Evolutionary conservation across 2,329 filamentous ascomycete genomes (phyloP).

Genomic region (Paracoccidioides lutzii): DNA sequence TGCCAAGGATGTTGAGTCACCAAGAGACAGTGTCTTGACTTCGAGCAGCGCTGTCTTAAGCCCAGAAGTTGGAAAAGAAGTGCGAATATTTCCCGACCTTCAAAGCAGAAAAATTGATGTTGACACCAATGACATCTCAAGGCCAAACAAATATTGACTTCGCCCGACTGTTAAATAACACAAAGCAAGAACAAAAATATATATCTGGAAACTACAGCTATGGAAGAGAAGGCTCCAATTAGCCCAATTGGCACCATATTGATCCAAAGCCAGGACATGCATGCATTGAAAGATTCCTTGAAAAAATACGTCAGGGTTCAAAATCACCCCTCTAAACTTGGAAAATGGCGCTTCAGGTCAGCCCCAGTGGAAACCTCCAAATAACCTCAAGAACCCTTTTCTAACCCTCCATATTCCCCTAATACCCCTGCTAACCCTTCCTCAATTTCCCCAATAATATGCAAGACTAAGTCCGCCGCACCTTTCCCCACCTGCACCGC

Average conservation of each 20-base stretch:
- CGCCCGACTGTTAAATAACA: neutral
- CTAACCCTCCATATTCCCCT: neutral
- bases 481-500: slow-evolving; percentile 5
- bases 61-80: too few species aligned
- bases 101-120: too few species aligned
- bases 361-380: neutral
- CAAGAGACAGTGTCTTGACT: neutral
- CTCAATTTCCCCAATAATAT: slow-evolving; percentile 9
- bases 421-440: neutral
- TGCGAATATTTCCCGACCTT: too few species aligned
- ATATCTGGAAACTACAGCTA: neutral
- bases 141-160: neutral
- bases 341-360: neutral
- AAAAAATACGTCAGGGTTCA: neutral
- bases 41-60: too few species aligned
- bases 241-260: neutral
- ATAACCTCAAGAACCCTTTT: neutral
- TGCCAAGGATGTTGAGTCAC: neutral
- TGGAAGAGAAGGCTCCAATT: neutral
- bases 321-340: neutral
- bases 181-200: neutral
- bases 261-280: neutral
- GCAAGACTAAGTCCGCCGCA: slow-evolving; percentile 8
- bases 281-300: neutral
- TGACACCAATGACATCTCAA: neutral